These are phyloP conservation scores for Trypanosoma melophagium DNA, from an alignment of 208 protist genomes.

Conservation along the genomic window DNA sequence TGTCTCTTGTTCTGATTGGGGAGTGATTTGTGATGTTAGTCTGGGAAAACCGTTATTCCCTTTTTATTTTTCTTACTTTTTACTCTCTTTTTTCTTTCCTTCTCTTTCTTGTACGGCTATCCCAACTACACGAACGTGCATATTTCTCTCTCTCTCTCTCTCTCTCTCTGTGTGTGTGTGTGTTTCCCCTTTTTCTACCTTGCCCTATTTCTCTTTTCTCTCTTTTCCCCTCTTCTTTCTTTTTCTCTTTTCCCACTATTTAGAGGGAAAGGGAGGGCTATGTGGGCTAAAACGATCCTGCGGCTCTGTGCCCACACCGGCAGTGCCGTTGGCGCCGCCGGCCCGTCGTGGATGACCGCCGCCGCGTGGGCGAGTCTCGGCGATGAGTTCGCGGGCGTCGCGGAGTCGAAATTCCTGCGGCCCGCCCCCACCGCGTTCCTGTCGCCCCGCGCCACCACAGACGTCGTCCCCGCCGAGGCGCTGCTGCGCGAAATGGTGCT, in stretches of 20 bases:
- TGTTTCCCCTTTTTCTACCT: background rate
- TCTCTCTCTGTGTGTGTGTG: constrained; percentile 25
- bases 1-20: background rate
- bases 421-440: constrained; percentile 65
- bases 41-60: too few relatives aligned
- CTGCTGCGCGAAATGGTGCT: constrained; percentile 59
- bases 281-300: constrained; percentile 25
- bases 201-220: too few relatives aligned
- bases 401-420: constrained; percentile 76
- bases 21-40: too few relatives aligned
- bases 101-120: background rate
- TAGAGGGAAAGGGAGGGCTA: background rate
- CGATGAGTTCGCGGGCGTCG: constrained; percentile 72
- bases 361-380: constrained; percentile 83
- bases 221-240: too few relatives aligned
- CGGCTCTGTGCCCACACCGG: constrained; percentile 25
- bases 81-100: constrained; percentile 7
- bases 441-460: constrained; percentile 75
- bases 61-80: constrained; percentile 8
- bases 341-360: constrained; percentile 73
- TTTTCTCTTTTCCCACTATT: too few relatives aligned
- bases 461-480: constrained; percentile 64
- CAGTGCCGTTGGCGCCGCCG: constrained; percentile 10
- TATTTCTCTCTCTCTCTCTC: too few relatives aligned
- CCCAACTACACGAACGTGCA: background rate